Evolutionary conservation across 1,284 basidiomycete species (phyloP), one percentile per base, ranked within the genome.

Genomic region (Pseudozyma sp.): DNA sequence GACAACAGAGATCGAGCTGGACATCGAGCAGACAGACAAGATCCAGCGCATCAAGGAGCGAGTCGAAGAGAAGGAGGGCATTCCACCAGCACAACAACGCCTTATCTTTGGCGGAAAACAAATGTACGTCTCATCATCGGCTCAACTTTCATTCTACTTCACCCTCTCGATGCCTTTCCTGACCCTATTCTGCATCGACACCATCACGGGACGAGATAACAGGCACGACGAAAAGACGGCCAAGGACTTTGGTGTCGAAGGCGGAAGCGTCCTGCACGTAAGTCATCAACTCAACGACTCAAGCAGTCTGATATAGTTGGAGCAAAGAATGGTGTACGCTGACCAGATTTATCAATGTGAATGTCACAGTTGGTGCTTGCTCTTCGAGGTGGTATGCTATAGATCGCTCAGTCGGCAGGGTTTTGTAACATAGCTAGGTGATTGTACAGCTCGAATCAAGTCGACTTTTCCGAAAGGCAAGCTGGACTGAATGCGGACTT

Each of bases 31-130:
- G 16, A 91, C 93, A 68, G 93, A 94, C 87, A 93, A 92, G 95
- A 94, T 97, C 84, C 88, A 90, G 49, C 91, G 94, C 77, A 96
- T 99, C 87, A 99, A 99, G 87, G 95, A 97, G 88, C 92, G 94
- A 85, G 94, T 99, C 34, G 97, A 99, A 85, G 96, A 98, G 87
- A 97, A 99, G 86, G 96, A 95, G 43, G 97, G 96, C 81, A 97
- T 99, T 51, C 97, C 97, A 16, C 96, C 97, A 67, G 92, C 89
- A 42, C 97, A 99, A 86, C 97, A 99, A 85, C 90, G 97, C 66
- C 86, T 99, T 80, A 99, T 99, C 85, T 98, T 92, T 85, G 87
- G 90, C 80, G 97, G 97, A 47, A 91, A 96, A 85, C 96, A 97
- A 83, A 92, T 99, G 97, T 97, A 81, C 85, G 94, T 88, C 88